Evolutionary conservation across 495 filamentous ascomycete genomes (phyloP).

Genomic region (Tuber umbilicatum): DNA sequence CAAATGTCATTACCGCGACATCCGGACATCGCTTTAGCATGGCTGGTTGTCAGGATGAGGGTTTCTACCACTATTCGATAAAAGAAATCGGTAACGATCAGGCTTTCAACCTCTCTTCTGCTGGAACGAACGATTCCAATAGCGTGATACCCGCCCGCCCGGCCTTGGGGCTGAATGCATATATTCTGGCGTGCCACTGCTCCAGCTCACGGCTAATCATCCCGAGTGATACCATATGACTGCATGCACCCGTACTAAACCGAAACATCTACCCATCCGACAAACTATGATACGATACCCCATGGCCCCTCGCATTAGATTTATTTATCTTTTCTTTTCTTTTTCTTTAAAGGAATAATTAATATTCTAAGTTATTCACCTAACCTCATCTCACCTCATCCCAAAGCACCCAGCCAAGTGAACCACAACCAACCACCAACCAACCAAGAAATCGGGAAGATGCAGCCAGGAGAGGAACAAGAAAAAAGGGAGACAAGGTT

Average conservation of each 20-base stretch:
- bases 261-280: too few species aligned
- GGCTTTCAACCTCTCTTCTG: not conserved
- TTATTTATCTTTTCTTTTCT: not conserved
- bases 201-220: not conserved
- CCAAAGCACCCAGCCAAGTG: not conserved
- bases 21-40: not conserved
- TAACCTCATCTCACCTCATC: not conserved
- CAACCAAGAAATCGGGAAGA: not conserved
- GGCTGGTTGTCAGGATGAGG: not conserved
- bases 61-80: not conserved
- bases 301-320: too few species aligned
- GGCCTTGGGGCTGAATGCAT: not conserved
- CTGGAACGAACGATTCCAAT: not conserved
- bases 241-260: too few species aligned
- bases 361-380: not conserved
- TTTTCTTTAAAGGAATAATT: not conserved
- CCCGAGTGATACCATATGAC: not conserved
- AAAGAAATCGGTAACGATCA: not conserved
- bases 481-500: not conserved
- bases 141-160: too few species aligned
- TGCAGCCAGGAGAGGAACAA: not conserved
- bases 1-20: not conserved
- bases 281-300: too few species aligned
- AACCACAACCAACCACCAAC: too few species aligned
- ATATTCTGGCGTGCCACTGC: not conserved